Evolutionary conservation across 345 rosid species (phyloP).

Genomic region (Euclidium syriacum): DNA sequence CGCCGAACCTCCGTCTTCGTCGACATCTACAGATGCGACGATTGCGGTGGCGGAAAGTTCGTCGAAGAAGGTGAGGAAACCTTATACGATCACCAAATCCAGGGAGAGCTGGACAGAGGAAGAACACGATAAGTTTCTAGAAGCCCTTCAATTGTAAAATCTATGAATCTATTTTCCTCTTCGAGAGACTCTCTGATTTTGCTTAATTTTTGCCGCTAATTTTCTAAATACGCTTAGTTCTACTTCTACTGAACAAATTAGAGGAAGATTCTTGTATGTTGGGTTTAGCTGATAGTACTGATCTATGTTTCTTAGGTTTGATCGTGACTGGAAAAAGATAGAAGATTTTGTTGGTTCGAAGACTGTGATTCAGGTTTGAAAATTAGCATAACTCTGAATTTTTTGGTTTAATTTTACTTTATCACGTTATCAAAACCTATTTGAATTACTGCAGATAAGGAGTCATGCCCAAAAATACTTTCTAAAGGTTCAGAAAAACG

Average conservation of each 20-base stretch:
- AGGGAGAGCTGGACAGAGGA: constrained; percentile 99
- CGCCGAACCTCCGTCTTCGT: constrained; percentile 35
- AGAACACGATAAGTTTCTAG: constrained; percentile 97
- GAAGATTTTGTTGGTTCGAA: constrained; percentile 98
- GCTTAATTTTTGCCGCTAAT: neutral
- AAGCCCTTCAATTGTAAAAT: constrained; percentile 86
- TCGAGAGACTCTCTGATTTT: neutral
- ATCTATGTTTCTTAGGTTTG: constrained; percentile 54
- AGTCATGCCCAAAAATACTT: constrained; percentile 99
- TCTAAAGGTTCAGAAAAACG: constrained; percentile 93
- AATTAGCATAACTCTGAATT: neutral
- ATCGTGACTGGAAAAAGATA: constrained; percentile 98
- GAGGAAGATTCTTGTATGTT: neutral
- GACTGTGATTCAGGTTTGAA: constrained; percentile 90
- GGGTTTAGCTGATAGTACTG: neutral
- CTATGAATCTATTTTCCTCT: neutral
- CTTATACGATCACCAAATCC: constrained; percentile 97
- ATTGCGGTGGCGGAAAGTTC: constrained; percentile 29
- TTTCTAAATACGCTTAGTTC: neutral
- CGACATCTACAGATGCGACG: constrained; percentile 30
- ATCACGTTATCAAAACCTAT: neutral
- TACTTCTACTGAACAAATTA: neutral
- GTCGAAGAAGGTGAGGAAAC: constrained; percentile 83
- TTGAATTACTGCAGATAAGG: constrained; percentile 53
- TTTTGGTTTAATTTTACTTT: neutral